Percentiles rank a stretch among this genome's conserved stretches.
Evolutionary conservation across 2,329 filamentous ascomycete species (phyloP).

Genomic region (Alternaria sp.): DNA sequence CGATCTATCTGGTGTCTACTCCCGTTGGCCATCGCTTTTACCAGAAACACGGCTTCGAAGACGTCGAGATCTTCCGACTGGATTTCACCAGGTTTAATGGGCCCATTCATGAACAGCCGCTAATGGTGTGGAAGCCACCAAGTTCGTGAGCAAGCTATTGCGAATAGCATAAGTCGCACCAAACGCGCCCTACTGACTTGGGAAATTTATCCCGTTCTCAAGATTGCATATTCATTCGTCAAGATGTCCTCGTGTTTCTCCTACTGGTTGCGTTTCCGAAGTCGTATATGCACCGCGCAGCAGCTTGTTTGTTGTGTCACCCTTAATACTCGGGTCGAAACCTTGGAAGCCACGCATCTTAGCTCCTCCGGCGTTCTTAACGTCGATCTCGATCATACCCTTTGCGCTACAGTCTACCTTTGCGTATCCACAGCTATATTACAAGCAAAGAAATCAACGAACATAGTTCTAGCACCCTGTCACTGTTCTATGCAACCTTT

Average conservation of each 20-base stretch:
- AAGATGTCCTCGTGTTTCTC: not conserved
- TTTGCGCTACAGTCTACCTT: no score
- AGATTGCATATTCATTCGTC: not conserved
- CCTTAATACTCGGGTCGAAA: no score
- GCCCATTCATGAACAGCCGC: constrained; percentile 18
- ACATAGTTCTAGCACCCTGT: no score
- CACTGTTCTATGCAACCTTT: no score
- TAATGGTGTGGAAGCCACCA: constrained; percentile 25
- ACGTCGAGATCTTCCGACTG: constrained; percentile 23
- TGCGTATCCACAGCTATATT: no score
- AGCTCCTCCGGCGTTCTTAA: no score
- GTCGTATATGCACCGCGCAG: not conserved
- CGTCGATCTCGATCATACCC: no score
- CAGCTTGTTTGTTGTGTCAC: not conserved
- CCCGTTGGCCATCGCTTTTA: constrained; percentile 28
- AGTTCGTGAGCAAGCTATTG: not conserved
- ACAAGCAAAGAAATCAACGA: no score
- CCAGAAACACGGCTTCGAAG: constrained; percentile 33
- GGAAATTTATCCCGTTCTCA: not conserved
- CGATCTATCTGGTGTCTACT: constrained; percentile 36
- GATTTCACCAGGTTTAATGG: constrained; percentile 28
- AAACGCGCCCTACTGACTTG: no score
- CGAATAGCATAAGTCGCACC: not conserved
- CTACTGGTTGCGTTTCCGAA: not conserved
- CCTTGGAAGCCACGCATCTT: no score